Evolutionary conservation across 495 filamentous ascomycete species (phyloP), one percentile per base, ranked within the genome.

Genomic region (Penicillium verhagenii): DNA sequence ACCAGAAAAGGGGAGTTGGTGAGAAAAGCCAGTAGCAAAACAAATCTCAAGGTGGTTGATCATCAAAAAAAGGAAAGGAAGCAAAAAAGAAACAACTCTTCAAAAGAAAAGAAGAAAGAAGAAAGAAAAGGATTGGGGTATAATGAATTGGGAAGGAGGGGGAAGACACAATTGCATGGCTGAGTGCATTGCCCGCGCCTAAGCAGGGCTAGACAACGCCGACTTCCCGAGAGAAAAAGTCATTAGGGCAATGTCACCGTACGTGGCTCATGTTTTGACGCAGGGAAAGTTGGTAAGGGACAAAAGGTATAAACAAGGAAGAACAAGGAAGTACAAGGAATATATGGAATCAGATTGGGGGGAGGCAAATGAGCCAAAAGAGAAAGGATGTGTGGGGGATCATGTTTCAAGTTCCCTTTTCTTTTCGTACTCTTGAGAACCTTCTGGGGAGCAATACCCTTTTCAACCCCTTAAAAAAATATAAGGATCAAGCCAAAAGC

Each of bases 151-250:
- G 14, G 13, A 16, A n/a, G 33, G 16, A 28, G 33, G 33, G 13
- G 33, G 33, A 14, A 35, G 14, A 13, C 43, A 26, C 16, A n/a
- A 14, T n/a, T 35, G 33, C 33, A 35, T n/a, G 39, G n/a, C n/a
- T 45, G 8, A 26, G 33, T 39, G 31, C 19, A 50, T 35, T 24
- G 40, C 16, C 21, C 37, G 37, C 38, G 50, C 50, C 46, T 53
- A 45, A 25, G 50, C 26, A 53, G 40, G 50, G 39, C 39, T 28
- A 24, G 39, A 21, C 50, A 31, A 13, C 14, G 4, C 33, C 33
- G 25, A 24, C 38, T n/a, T 23, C 35, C 49, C 23, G 18, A 29
- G 39, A n/a, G n/a, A n/a, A n/a, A 35, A 45, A 45, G 40, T 25
- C 50, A 53, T 35, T 14, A 11, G 28, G 28, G 4, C n/a, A n/a